Evolutionary conservation across 768 basidiomycete genomes (phyloP).

Genomic region (Boletus reticuloceps): DNA sequence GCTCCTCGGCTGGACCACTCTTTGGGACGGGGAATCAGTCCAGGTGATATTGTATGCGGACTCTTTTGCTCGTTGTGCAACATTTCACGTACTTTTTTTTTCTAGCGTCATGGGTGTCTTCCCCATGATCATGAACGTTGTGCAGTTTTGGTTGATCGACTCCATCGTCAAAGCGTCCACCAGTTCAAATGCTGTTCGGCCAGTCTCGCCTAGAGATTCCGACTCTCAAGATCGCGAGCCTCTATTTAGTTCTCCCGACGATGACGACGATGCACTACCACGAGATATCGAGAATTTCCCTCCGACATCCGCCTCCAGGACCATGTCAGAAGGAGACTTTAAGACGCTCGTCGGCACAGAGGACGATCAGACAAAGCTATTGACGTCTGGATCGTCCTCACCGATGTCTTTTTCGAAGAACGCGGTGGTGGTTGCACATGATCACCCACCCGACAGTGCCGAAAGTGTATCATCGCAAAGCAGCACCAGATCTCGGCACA

Average conservation of each 20-base stretch:
- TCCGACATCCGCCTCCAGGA: conserved; percentile 34
- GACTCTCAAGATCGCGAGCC: conserved; percentile 55
- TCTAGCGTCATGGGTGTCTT: conserved; percentile 86
- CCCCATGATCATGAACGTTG: conserved; percentile 82
- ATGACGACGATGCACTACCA: conserved; percentile 39
- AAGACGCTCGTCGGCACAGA: conserved; percentile 20
- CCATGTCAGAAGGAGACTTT: conserved; percentile 26
- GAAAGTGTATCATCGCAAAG: conserved; percentile 34
- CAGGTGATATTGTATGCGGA: conserved; percentile 78
- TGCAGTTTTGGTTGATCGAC: conserved; percentile 96
- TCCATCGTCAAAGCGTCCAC: conserved; percentile 81
- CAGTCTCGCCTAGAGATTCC: conserved; percentile 37
- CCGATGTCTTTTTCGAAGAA: conserved; percentile 10
- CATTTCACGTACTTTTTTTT: conserved; percentile 7
- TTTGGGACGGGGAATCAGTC: conserved; percentile 57
- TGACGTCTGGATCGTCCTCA: conserved; percentile 13
- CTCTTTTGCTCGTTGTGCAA: not conserved
- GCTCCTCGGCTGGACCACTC: conserved; percentile 75
- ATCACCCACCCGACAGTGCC: conserved; percentile 59
- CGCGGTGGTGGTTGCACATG: conserved; percentile 15
- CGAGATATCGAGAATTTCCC: conserved; percentile 49
- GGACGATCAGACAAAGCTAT: conserved; percentile 11
- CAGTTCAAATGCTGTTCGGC: conserved; percentile 37
- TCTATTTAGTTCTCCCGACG: conserved; percentile 58
- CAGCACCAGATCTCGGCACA: conserved; percentile 27